Base-by-base conservation (phyloP, 1,284 basidiomycete species). In the Fereydounia khargensis region DNA sequence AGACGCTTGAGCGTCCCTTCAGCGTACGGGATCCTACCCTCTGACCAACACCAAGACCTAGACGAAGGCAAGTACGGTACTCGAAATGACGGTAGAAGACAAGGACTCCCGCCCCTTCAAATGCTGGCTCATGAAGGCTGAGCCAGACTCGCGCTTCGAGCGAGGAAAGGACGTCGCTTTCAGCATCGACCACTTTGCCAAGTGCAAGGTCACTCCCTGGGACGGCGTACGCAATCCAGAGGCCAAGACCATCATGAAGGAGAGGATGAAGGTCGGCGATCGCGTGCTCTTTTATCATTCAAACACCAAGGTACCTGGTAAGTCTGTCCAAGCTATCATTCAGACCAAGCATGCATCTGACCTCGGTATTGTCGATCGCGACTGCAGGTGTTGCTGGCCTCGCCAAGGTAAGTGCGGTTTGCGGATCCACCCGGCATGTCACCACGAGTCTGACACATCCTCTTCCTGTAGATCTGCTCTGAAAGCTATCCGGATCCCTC, bases 141-240 rank as follows among this genome's bases (percentile, higher is more conserved):
- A 74, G 48, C 72, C 72, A 2, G 56, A 66, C 6, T 32, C 55
- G 3, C 66, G 72, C 9, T 14, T 65, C 10, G 72, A 71, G 23
- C 53, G 53, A 9, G 70, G 72, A 7, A 38, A 54, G 8, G 70
- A 74, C 35, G 66, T 74, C 3, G 49, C 68, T 8, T 73, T 73
- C 38, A 66, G 65, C 35, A 47, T 69, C 23, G 65, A 71, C 44
- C 45, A 51, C 20, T 53, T 73, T 24, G 42, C 49, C 11, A 39
- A 47, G 11, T 43, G 44, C 23, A 35, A 48, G 35, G 84, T 81
- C 7, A 90, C 90, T 0, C 80, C 86, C 16, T 95, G 91, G 91
- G 91, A 95, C 70, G 91, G 91, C 43, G 86, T 91, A 17, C 68
- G 92, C 32, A 95, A 90, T 72, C 88, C 89, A 61, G 87, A 94